Conservation (phyloP, 257 asterid species). For the Penstemon newberryi region DNA sequence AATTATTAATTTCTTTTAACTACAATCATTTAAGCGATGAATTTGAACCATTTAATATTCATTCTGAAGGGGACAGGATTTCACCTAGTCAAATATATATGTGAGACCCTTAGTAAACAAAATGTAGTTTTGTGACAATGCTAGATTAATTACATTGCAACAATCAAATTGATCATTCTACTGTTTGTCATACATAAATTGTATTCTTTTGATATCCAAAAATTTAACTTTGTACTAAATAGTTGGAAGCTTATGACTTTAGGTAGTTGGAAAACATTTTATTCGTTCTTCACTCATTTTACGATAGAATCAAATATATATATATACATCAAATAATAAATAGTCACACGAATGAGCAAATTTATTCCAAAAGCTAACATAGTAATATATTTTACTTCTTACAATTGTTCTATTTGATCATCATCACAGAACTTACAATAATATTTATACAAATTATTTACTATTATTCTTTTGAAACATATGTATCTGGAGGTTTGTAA, state of each 20-base stretch:
- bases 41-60: neutral
- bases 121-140: neutral
- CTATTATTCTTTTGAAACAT: neutral
- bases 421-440: neutral
- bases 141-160: neutral
- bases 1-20: neutral
- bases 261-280: too few relatives aligned
- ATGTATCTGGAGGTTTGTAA: constrained; percentile 28
- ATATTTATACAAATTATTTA: too few relatives aligned
- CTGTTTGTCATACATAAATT: neutral
- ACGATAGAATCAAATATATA: neutral
- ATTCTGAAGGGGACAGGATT: neutral
- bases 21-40: too few relatives aligned
- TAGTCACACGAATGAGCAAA: neutral
- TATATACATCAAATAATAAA: neutral
- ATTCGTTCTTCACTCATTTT: too few relatives aligned
- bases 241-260: neutral
- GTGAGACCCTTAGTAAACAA: neutral
- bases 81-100: neutral
- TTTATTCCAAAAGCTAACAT: neutral
- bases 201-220: neutral
- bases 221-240: neutral
- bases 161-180: neutral
- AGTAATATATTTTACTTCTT: neutral
- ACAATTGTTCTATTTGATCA: neutral